Evolutionary conservation across 1,284 basidiomycete genomes (phyloP), one percentile per base, ranked within the genome.

Genomic region (Mrakiaceae sp.): DNA sequence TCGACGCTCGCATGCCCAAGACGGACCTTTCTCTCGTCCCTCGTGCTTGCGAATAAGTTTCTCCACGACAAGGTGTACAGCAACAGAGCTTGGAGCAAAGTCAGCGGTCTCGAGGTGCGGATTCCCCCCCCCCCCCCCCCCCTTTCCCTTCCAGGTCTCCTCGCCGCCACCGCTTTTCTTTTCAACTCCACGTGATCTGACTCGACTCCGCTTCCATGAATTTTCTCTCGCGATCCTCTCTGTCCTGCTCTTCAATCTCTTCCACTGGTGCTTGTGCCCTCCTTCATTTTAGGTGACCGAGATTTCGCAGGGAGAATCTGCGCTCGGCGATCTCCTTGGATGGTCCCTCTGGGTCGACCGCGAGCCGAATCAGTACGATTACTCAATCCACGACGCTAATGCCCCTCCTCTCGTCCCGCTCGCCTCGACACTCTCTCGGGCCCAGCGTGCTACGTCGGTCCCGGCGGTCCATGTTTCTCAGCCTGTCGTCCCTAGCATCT

Each of bases 41-140:
- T 96, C 49, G 90, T 96, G 68, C 80, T 91, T 55, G 91, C 92
- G 0, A 87, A 87, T 43, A 96, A 97, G 74, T 95, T 94, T 74
- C 83, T 88, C 66, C 90, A 94, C 77, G 93, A 97, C 72, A 86
- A 88, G 64, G 91, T 88, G 63, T 96, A 93, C 72, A 91, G 88
- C 12, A 95, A 96, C 74, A 83, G 85, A 27, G 91, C 92, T 16
- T 96, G 92, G 92, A 85, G 88, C 6, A 91, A 91, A 72, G 77
- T 80, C 58, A 74, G 75, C 11, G 78, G 77, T 5, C 68, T 80
- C 4, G 68, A 72, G 14, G 71, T 63, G n/a, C n/a, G 58, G 27
- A 27, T 27, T 27, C 27, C 27, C 27, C 27, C 27, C 27, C 27
- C 27, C 27, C 27, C 27, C 27, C 27, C 27, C 27, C 27, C 27